phyloP scores from a whole-genome alignment of 192 early-diverging fungal genomes.

The Rhizoclosmatium globosum region DNA sequence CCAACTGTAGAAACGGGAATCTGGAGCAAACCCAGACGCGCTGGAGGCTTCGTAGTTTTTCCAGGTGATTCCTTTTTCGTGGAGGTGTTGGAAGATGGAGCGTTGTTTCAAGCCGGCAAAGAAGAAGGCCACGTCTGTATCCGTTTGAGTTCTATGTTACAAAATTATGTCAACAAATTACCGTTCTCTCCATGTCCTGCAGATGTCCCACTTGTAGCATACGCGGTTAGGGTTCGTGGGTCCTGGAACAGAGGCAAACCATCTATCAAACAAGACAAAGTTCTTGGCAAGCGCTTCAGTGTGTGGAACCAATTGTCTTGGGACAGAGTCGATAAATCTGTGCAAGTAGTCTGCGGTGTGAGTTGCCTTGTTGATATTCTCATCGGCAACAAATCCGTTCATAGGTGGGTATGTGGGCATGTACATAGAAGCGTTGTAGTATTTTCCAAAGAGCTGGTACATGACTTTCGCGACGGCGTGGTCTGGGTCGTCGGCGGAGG shows the following conservation, averaged over 20 bases:
- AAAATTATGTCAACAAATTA: slow-evolving; percentile 4
- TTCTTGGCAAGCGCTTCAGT: slow-evolving; percentile 18
- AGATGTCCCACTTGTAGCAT: slow-evolving; percentile 2
- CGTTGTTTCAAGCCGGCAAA: slow-evolving; percentile 5
- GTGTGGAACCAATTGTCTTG: background rate
- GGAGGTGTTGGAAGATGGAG: slow-evolving; percentile 48
- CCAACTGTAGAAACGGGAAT: slow-evolving; percentile 39
- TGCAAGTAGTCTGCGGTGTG: background rate
- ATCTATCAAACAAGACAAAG: slow-evolving; percentile 30
- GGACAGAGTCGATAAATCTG: background rate
- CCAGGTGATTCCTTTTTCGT: slow-evolving; percentile 46
- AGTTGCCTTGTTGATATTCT: background rate
- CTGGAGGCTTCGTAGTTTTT: slow-evolving; percentile 29
- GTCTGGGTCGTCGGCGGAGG: slow-evolving; percentile 6
- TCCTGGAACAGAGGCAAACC: slow-evolving; percentile 23
- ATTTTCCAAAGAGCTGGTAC: background rate
- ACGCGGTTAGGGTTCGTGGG: slow-evolving; percentile 31
- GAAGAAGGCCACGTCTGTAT: no score
- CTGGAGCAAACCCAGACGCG: slow-evolving; percentile 28
- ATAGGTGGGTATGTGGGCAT: slow-evolving; percentile 10
- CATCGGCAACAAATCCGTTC: slow-evolving; percentile 1
- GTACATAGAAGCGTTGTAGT: background rate
- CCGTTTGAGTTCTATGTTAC: no score
- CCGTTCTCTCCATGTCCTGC: slow-evolving; percentile 20
- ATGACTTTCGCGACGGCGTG: background rate